phyloP scores from a whole-genome alignment of 1,284 basidiomycete species.

The Cerrena zonata region DNA sequence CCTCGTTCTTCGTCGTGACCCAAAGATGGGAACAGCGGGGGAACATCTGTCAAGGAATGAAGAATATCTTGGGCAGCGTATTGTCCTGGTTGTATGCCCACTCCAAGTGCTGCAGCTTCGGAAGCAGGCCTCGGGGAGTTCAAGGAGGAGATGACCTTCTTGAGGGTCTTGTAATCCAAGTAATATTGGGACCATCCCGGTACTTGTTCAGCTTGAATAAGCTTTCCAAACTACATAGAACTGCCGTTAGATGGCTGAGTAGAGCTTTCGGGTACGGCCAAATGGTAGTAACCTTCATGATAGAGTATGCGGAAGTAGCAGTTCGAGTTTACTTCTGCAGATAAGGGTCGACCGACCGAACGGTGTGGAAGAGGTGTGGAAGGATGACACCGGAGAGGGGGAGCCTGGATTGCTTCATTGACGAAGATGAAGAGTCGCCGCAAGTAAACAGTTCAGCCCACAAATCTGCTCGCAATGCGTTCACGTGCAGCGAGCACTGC shows the following conservation, averaged over 20 bases:
- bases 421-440: conserved; percentile 11
- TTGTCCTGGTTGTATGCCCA: conserved; percentile 74
- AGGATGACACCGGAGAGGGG: not conserved
- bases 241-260: conserved; percentile 8
- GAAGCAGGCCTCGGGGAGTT: conserved; percentile 73
- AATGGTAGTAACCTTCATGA: conserved; percentile 32
- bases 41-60: not conserved
- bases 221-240: conserved; percentile 85
- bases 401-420: conserved; percentile 13
- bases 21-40: conserved; percentile 51
- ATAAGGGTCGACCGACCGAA: not conserved
- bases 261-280: conserved; percentile 9
- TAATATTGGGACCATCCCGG: conserved; percentile 97
- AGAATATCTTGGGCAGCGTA: conserved; percentile 1
- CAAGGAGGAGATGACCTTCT: conserved; percentile 99
- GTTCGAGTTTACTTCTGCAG: not conserved
- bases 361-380: conserved; percentile 4
- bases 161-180: conserved; percentile 96
- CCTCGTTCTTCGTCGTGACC: conserved; percentile 65
- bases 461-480: not conserved
- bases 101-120: conserved; percentile 82
- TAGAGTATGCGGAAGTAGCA: conserved; percentile 5
- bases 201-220: conserved; percentile 92
- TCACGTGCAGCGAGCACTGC: conserved; percentile 9
- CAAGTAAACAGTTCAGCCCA: conserved; percentile 10